phyloP scores from a whole-genome alignment of 495 filamentous ascomycete species.

The Xylaria sp. region DNA sequence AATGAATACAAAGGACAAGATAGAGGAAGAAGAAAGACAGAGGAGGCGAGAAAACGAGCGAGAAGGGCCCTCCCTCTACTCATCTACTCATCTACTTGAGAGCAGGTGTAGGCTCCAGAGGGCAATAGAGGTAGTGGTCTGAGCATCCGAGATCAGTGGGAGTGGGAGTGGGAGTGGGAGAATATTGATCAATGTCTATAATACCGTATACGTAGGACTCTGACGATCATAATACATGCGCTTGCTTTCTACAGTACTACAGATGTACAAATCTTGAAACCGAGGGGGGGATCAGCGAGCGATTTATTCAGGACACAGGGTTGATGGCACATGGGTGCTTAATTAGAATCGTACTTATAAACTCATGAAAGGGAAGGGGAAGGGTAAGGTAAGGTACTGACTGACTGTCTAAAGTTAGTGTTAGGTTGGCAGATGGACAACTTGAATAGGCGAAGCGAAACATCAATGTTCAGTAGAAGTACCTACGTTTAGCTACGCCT shows the following conservation, averaged over 20 bases:
- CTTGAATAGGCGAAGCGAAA: neutral
- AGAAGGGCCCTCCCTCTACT: neutral
- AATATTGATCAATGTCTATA: slow-evolving; percentile 1
- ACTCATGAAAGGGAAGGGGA: too few species aligned
- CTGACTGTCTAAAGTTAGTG: too few species aligned
- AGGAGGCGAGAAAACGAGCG: neutral
- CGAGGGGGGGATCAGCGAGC: neutral
- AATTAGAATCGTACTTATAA: neutral
- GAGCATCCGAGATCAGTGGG: neutral
- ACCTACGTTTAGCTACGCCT: too few species aligned
- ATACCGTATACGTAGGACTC: neutral
- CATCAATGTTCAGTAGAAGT: too few species aligned
- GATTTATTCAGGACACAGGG: neutral
- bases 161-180: neutral
- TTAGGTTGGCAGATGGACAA: neutral
- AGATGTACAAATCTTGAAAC: neutral
- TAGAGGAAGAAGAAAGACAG: neutral
- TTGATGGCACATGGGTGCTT: neutral
- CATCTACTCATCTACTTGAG: neutral
- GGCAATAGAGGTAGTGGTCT: too few species aligned
- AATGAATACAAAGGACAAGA: neutral
- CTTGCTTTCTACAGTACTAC: neutral
- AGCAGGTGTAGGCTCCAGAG: neutral
- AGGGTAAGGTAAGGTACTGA: too few species aligned
- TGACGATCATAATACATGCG: slow-evolving; percentile 6